Evolutionary conservation across 495 filamentous ascomycete genomes (phyloP), one percentile per base, ranked within the genome.

Genomic region (Lasiosphaeriaceae sp.): DNA sequence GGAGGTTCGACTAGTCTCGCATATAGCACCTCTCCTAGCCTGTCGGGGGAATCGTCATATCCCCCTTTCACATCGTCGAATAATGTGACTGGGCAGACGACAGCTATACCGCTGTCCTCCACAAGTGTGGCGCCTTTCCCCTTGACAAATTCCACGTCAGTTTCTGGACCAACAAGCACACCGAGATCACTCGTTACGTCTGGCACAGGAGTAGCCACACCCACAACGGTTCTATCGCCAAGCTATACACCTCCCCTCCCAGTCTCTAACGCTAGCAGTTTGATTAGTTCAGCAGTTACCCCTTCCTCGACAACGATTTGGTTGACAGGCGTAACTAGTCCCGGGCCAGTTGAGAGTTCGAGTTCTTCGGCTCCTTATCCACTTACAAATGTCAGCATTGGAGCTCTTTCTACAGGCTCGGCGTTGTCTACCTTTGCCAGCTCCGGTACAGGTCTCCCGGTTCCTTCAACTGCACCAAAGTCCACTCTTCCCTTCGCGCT

Each of bases 361-460:
- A n/a, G n/a, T 11, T 56, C 52, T 1, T 50, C 53, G 16, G 39
- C 35, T 29, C 59, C 59, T 29, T 56, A 47, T 44, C 63, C 54
- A 45, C 21, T 52, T 4, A 47, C 52, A 17, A 66, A 60, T 20
- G 37, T 22, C 20, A 52, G 54, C 24, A 52, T 4, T 9, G 39
- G 5, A 43, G 16, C 9, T 43, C 14, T 43, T 16, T 6, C 39
- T 17, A 43, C 39, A 17, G n/a, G 39, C n/a, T 43, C 39, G 14
- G 5, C 14, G 39, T n/a, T 12, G n/a, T 43, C 29, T 5, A 24
- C 44, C 19, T n/a, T 41, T 31, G 37, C 19, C 7, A 29, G 26
- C 17, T 31, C 48, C 4, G 48, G 24, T 11, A 57, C 55, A 31
- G 35, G 34, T 31, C 29, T 17, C 6, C 23, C 52, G n/a, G 11